phyloP scores from a whole-genome alignment of 2,329 filamentous ascomycete species.

The Elsinoe perseae region DNA sequence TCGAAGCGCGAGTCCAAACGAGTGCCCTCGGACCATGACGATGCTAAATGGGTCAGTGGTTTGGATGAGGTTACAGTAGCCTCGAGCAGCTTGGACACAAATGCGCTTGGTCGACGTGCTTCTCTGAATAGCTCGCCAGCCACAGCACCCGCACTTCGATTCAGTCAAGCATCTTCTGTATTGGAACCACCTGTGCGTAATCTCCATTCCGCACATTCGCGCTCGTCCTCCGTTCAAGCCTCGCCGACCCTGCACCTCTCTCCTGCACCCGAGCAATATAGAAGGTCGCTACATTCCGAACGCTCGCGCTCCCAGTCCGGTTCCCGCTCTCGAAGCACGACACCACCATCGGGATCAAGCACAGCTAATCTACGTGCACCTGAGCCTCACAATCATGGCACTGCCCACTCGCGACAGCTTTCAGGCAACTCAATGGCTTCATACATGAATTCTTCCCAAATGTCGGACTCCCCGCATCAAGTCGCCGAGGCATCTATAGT shows the following conservation, averaged over 20 bases:
- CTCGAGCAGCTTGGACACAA: neutral
- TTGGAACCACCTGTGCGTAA: neutral
- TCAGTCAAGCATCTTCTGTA: conserved; percentile 4
- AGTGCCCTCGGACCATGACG: conserved; percentile 3
- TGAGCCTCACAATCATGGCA: neutral
- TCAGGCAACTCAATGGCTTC: conserved; percentile 1
- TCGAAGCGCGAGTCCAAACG: neutral
- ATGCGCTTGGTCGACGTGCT: neutral
- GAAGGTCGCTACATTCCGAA: conserved; percentile 5
- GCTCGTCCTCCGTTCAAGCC: neutral
- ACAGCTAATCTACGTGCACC: neutral
- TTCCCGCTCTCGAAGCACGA: conserved; percentile 3
- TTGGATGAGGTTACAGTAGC: conserved; percentile 6
- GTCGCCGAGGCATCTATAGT: conserved; percentile 3
- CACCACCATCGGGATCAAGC: neutral
- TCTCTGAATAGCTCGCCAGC: neutral
- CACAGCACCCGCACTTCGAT: neutral
- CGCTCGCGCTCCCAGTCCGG: neutral
- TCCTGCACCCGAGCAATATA: conserved; percentile 3
- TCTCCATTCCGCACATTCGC: neutral
- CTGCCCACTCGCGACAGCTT: neutral
- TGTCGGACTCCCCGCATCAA: conserved; percentile 7
- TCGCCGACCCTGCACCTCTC: neutral
- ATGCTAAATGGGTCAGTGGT: conserved; percentile 14
- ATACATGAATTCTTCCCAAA: conserved; percentile 11